Base-by-base conservation (phyloP, 2,329 filamentous ascomycete species). In the Aspergillus unguis region DNA sequence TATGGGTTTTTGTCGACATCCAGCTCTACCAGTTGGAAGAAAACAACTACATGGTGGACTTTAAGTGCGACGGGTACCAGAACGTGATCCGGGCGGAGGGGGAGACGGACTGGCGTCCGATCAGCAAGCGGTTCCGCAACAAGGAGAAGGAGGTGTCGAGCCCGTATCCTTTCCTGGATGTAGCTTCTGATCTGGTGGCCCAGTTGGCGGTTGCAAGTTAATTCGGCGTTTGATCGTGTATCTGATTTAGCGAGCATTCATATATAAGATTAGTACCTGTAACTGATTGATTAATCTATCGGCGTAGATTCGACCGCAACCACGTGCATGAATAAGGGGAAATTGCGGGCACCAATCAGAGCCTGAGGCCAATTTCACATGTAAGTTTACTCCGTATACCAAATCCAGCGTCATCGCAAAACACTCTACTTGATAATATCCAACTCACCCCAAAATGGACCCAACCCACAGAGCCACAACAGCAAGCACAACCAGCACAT, bases 61-160 rank as follows among this genome's bases (percentile, higher is more conserved):
- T 99, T 79, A 97, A 96, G 70, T 97, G 92, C 70, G 92, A 94
- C 10, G 94, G 94, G 23, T 99, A 99, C 73, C 94, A 99, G 75
- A 90, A 94, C 50, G 86, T 92, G 44, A 84, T 86, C 59, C 76
- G 87, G 46, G 76, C 62, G 17, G 65, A 69, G 25, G 65, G 66
- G 11, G 71, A 72, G 7, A 61, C 64, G 2, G 82, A 64, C 62
- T 82, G 62, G 78, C 70, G 63, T 65, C 76, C 70, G n/a, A 71
- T 77, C 55, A 75, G 74, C 68, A 76, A 76, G 58, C 71, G 75
- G 29, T 69, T 74, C 55, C 72, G 68, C 57, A 77, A 91, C 46
- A 90, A 94, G 64, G 91, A 96, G 75, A 97, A 97, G 80, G 88
- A 95, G 65, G 90, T 96, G 58, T 92, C 90, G 41, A 95, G 89